Base-by-base conservation (phyloP, 2,329 filamentous ascomycete species). In the Colletotrichum eleusines region DNA sequence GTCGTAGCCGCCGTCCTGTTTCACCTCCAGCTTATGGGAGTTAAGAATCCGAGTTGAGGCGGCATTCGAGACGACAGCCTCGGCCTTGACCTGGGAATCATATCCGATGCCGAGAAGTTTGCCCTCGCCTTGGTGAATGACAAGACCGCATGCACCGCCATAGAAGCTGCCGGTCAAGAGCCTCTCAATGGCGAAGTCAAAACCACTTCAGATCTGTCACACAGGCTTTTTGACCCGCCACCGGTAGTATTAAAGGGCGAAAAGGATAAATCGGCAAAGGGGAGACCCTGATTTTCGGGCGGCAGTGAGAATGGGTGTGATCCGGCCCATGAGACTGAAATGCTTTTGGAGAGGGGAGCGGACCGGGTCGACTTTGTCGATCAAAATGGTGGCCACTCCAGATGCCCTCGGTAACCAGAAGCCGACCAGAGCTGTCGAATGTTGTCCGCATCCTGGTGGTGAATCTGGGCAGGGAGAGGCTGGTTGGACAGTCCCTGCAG, bases 391-490 rank as follows among this genome's bases (percentile, higher is more conserved):
- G 2, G 20, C 35, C 11, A 60, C 38, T 1, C 55, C 62, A 12
- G 20, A 54, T 48, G 6, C 12, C 20, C 11, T 62, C 6, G n/a
- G 55, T n/a, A 46, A 8, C 31, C 62, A 11, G 62, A 33, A 18
- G 55, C 55, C 8, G 50, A 28, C 62, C 67, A 66, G 11, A 70
- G 14, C 14, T 26, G 35, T 16, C 23, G 9, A 5, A 44, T 5
- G 8, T n/a, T n/a, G 14, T 44, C 20, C 42, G 8, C 1, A 20
- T 44, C 42, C 42, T n/a, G 42, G 18, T 7, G 42, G 9, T 44
- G 42, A 6, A 7, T 18, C 18, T 20, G 1, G 9, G 9, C 2
- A 5, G n/a, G 42, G 6, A 44, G 42, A n/a, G 42, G 42, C 18
- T 44, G 42, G 7, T 9, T 9, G 1, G 38, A 12, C 40, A 20